Evolutionary conservation across 2,329 filamentous ascomycete genomes (phyloP).

Genomic region (Ophiostoma ips): DNA sequence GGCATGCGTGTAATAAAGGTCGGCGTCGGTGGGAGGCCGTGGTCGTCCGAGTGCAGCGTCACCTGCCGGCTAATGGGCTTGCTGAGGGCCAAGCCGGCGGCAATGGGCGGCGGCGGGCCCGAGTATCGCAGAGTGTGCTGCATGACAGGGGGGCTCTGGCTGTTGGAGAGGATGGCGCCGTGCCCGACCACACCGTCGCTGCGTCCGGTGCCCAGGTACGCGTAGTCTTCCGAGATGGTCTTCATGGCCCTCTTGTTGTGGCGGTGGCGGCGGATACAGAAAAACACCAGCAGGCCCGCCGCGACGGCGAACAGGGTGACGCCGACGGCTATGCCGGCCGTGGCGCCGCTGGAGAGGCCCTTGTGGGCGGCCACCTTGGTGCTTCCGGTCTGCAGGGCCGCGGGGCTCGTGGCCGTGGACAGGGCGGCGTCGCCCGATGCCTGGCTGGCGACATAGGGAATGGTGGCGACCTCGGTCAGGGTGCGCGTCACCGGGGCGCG

Average conservation of each 20-base stretch:
- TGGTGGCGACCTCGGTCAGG: slow-evolving; percentile 9
- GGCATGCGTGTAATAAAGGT: slow-evolving; percentile 2
- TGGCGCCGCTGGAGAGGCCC: slow-evolving; percentile 9
- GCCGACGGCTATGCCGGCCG: slow-evolving; percentile 15
- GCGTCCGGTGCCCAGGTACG: slow-evolving; percentile 25
- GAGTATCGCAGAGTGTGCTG: slow-evolving; percentile 4
- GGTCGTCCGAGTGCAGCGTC: slow-evolving; percentile 1
- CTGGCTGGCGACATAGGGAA: neutral
- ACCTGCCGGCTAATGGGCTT: neutral
- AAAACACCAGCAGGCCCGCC: slow-evolving; percentile 1
- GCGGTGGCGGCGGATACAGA: slow-evolving; percentile 3
- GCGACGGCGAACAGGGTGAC: slow-evolving; percentile 6
- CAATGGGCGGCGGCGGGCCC: slow-evolving; percentile 7
- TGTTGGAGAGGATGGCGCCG: neutral
- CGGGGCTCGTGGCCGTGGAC: neutral
- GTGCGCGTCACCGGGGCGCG: slow-evolving; percentile 11
- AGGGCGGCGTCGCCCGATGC: neutral
- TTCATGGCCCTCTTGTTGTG: neutral
- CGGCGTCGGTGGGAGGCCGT: slow-evolving; percentile 11
- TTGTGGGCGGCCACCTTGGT: neutral
- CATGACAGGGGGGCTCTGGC: neutral
- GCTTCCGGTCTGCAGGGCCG: neutral
- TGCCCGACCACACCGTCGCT: slow-evolving; percentile 7
- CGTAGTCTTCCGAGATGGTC: slow-evolving; percentile 17
- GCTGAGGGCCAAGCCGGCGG: neutral